These are phyloP conservation scores for Sporothrix phasma DNA, from an alignment of 2,329 filamentous ascomycete genomes.

Conservation along the genomic window DNA sequence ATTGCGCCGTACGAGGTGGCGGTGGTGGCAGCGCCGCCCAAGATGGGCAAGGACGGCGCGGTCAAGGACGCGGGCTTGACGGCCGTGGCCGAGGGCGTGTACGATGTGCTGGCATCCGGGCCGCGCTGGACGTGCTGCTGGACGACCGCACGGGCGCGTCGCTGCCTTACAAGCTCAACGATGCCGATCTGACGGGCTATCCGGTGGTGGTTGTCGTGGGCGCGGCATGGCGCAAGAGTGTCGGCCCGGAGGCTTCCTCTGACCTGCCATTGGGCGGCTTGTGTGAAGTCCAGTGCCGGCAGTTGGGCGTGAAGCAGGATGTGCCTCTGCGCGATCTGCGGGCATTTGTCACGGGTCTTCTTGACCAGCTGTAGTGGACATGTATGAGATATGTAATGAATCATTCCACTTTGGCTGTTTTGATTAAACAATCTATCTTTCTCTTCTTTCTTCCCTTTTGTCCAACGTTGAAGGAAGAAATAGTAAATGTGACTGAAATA, in stretches of 20 bases:
- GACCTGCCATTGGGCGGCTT: slow-evolving; percentile 27
- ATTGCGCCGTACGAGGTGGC: slow-evolving; percentile 78
- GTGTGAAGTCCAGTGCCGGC: slow-evolving; percentile 74
- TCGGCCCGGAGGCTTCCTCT: slow-evolving; percentile 40
- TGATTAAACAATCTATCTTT: background rate
- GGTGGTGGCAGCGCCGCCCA: slow-evolving; percentile 41
- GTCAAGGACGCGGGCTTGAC: slow-evolving; percentile 23
- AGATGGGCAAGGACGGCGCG: background rate
- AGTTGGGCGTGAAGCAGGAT: slow-evolving; percentile 50
- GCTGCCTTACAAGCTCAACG: slow-evolving; percentile 77
- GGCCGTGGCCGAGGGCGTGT: slow-evolving; percentile 46
- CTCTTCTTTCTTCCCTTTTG: no score
- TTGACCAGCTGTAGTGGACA: slow-evolving; percentile 38
- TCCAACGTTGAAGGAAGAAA: no score
- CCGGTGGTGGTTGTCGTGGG: slow-evolving; percentile 75
- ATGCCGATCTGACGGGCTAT: slow-evolving; percentile 84
- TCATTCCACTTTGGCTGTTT: background rate
- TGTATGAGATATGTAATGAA: background rate
- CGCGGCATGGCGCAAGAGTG: slow-evolving; percentile 46
- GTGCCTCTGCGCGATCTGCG: slow-evolving; percentile 43
- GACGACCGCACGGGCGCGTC: slow-evolving; percentile 62
- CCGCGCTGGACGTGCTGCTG: no score
- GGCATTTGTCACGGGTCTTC: slow-evolving; percentile 35
- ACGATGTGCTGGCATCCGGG: slow-evolving; percentile 54
- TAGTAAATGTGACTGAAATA: no score